phyloP scores from a whole-genome alignment of 2,329 filamentous ascomycete genomes.

The Nemania serpens region DNA sequence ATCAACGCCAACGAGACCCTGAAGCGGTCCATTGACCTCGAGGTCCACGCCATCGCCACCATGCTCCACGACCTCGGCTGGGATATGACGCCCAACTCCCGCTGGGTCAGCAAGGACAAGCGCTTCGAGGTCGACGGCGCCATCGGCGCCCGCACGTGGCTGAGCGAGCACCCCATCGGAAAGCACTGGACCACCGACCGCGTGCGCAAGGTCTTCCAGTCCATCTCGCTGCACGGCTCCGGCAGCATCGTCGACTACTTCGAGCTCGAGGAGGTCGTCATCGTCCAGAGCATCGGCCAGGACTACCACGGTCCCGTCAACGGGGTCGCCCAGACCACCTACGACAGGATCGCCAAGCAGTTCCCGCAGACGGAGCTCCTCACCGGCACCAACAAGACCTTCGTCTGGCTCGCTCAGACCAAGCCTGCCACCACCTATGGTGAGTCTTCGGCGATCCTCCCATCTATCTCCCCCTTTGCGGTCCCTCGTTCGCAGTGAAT shows the following conservation, averaged over 20 bases:
- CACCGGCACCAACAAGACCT: conserved; percentile 25
- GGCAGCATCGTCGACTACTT: conserved; percentile 18
- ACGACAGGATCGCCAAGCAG: conserved; percentile 10
- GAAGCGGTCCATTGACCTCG: conserved; percentile 19
- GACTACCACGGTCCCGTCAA: conserved; percentile 23
- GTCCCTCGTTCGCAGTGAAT: background rate
- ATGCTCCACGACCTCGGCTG: conserved; percentile 30
- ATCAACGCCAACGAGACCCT: conserved; percentile 27
- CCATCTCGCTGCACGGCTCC: conserved; percentile 23
- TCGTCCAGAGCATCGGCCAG: conserved; percentile 24
- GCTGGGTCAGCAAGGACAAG: conserved; percentile 28
- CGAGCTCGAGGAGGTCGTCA: conserved; percentile 18
- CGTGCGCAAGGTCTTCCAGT: conserved; percentile 26
- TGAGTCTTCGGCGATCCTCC: background rate
- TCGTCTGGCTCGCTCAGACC: conserved; percentile 22
- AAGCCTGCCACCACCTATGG: conserved; percentile 25
- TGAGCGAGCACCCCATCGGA: conserved; percentile 25
- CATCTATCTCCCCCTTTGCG: background rate
- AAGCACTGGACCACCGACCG: conserved; percentile 21
- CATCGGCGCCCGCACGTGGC: conserved; percentile 26
- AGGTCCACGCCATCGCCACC: conserved; percentile 29
- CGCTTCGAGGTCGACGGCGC: conserved; percentile 32
- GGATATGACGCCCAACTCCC: conserved; percentile 22
- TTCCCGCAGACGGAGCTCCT: conserved; percentile 24
- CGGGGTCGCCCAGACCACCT: conserved; percentile 7